Percentiles rank a stretch among this genome's conserved stretches.
Evolutionary conservation across 2,329 filamentous ascomycete species (phyloP).

Genomic region (Lithohypha guttulata): DNA sequence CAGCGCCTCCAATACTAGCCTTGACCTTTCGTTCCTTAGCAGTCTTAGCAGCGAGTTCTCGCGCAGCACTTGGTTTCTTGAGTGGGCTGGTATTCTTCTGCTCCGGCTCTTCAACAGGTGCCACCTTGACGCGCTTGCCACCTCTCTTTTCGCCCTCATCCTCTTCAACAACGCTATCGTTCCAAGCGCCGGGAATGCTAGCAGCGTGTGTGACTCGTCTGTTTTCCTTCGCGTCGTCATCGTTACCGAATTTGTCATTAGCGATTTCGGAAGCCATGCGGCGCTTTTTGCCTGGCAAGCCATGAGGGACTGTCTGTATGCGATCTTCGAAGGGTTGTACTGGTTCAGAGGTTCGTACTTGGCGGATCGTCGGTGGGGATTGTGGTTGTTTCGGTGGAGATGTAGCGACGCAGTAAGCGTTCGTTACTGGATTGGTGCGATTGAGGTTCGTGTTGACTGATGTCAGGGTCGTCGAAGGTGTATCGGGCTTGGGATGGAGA

Average conservation of each 20-base stretch:
- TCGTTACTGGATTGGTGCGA: constrained; percentile 12
- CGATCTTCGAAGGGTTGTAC: constrained; percentile 21
- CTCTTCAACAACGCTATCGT: constrained; percentile 8
- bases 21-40: constrained; percentile 19
- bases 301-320: constrained; percentile 21
- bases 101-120: background rate
- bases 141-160: constrained; percentile 21
- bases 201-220: constrained; percentile 17
- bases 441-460: constrained; percentile 18
- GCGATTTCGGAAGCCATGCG: constrained; percentile 19
- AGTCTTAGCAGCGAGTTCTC: constrained; percentile 18
- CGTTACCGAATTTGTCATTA: constrained; percentile 16
- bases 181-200: constrained; percentile 19
- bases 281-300: constrained; percentile 26
- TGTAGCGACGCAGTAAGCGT: constrained; percentile 14
- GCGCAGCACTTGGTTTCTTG: constrained; percentile 17
- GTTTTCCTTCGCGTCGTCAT: constrained; percentile 17
- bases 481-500: constrained; percentile 17
- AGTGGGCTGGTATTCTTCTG: constrained; percentile 10
- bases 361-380: constrained; percentile 31
- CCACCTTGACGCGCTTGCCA: constrained; percentile 14
- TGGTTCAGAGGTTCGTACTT: constrained; percentile 28
- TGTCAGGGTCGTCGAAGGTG: constrained; percentile 12
- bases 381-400: constrained; percentile 27
- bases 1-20: constrained; percentile 10